These are phyloP conservation scores for Salix purpurea DNA, from an alignment of 345 rosid genomes.

Conservation along the genomic window DNA sequence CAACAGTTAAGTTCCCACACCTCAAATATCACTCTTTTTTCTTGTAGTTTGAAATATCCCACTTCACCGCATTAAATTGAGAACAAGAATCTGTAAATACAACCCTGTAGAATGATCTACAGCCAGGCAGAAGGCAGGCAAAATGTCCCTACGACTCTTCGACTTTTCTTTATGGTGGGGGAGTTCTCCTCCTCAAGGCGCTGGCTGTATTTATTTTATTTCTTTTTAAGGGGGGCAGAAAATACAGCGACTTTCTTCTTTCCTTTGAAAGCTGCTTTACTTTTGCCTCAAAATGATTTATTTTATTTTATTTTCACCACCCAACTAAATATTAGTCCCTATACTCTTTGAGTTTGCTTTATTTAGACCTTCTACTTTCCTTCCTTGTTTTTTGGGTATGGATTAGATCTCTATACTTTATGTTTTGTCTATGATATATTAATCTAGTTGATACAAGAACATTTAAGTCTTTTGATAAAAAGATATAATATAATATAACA, in stretches of 20 bases:
- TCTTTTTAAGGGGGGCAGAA: background rate
- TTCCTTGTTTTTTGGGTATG: no score
- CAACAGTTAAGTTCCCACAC: background rate
- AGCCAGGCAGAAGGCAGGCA: background rate
- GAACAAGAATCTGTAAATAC: background rate
- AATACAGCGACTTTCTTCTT: conserved; percentile 1
- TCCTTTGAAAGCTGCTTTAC: conserved; percentile 19
- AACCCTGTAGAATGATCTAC: background rate
- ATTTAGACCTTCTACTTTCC: no score
- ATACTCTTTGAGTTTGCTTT: no score
- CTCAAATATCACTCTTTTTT: background rate
- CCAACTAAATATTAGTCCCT: no score
- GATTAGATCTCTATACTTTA: no score
- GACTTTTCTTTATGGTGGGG: background rate
- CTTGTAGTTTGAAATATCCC: background rate
- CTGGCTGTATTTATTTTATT: background rate
- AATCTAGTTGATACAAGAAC: no score
- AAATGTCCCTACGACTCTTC: conserved; percentile 4
- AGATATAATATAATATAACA: no score
- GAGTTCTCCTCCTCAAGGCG: background rate
- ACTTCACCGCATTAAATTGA: background rate
- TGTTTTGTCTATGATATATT: no score
- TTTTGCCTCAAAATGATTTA: background rate
- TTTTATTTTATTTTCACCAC: no score
- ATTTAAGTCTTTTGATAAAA: no score